These are phyloP conservation scores for Pterocarpus santalinus DNA, from an alignment of 306 rosid genomes.

Conservation along the genomic window DNA sequence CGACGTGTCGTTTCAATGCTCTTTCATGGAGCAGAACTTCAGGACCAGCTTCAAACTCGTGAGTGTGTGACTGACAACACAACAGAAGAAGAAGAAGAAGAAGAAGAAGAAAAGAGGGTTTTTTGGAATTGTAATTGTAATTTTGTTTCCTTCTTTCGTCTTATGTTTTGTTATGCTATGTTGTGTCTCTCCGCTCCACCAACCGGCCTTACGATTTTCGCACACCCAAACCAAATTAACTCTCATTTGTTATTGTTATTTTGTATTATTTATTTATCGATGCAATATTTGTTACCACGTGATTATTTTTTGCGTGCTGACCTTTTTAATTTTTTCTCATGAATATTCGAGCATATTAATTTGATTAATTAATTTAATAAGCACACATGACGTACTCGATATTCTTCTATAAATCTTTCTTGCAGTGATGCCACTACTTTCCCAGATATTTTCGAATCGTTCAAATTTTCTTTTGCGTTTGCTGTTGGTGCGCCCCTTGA, in stretches of 20 bases:
- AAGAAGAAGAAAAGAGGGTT: slow-evolving; percentile 41
- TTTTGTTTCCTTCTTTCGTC: background rate
- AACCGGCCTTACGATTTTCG: slow-evolving; percentile 50
- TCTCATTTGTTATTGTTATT: background rate
- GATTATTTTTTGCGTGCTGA: slow-evolving; percentile 15
- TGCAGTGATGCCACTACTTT: background rate
- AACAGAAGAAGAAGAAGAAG: background rate
- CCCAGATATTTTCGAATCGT: background rate
- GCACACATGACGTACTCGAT: too few relatives aligned
- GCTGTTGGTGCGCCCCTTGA: background rate
- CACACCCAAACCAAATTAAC: slow-evolving; percentile 55
- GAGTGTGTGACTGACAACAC: too few relatives aligned
- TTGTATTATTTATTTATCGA: background rate
- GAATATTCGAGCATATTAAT: background rate
- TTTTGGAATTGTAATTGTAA: background rate
- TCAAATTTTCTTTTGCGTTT: background rate
- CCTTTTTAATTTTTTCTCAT: background rate
- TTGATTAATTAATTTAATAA: background rate
- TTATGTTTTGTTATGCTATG: background rate
- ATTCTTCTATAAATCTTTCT: background rate
- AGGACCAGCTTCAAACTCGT: background rate
- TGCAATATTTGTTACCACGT: too few relatives aligned
- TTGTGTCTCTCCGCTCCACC: background rate
- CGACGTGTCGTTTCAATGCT: slow-evolving; percentile 52
- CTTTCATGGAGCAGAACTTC: slow-evolving; percentile 53